Conservation (phyloP, 352 stramenopile species). For the Achlya hypogyna region DNA sequence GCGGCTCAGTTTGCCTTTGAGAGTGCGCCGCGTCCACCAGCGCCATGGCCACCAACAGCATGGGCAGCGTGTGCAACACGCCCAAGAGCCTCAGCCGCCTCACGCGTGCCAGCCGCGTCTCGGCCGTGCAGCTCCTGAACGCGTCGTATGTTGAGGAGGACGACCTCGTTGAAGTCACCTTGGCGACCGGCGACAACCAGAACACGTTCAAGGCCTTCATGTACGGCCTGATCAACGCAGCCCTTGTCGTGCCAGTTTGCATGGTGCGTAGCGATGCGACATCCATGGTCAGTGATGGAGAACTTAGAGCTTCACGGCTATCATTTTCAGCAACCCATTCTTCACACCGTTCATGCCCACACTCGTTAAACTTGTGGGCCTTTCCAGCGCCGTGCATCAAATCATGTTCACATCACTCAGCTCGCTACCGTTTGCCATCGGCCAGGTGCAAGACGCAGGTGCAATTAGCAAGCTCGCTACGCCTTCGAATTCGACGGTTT, state of each 20-base stretch:
- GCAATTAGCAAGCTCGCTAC: background rate
- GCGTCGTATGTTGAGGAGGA: conserved; percentile 3
- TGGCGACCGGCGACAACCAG: conserved; percentile 12
- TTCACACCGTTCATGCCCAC: conserved; percentile 43
- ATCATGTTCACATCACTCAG: conserved; percentile 86
- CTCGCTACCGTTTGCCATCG: conserved; percentile 93
- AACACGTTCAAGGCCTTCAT: conserved; percentile 51
- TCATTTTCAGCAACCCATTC: conserved; percentile 87
- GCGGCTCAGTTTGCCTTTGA: background rate
- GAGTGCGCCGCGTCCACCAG: background rate
- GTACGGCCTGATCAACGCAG: conserved; percentile 84
- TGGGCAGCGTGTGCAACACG: conserved; percentile 21
- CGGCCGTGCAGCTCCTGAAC: background rate
- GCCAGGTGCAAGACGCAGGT: conserved; percentile 93
- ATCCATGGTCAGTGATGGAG: conserved; percentile 38
- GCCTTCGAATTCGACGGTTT: background rate
- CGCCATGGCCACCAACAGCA: conserved; percentile 19
- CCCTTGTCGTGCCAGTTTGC: conserved; percentile 61
- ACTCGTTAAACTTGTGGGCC: conserved; percentile 88
- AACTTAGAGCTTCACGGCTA: conserved; percentile 86
- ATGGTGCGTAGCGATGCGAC: conserved; percentile 25
- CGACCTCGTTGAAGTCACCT: background rate
- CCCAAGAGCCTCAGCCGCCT: background rate
- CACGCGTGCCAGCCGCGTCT: background rate
- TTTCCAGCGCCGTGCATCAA: conserved; percentile 92